These are phyloP conservation scores for Thelephora terrestris DNA, from an alignment of 1,284 basidiomycete genomes.

Conservation along the genomic window DNA sequence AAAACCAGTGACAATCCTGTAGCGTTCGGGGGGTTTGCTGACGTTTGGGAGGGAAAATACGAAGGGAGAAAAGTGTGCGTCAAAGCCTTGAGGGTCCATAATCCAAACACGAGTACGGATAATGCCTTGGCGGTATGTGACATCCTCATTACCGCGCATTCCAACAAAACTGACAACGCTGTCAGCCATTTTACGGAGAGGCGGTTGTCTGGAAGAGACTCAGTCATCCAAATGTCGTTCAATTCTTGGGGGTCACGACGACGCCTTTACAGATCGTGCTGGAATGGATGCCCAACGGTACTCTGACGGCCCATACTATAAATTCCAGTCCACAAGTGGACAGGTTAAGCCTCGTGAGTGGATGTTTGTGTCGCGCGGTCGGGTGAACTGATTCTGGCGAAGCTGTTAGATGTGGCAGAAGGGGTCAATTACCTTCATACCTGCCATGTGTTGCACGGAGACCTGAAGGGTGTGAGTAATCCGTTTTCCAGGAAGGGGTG, in stretches of 20 bases:
- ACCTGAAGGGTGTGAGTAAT: conserved; percentile 6
- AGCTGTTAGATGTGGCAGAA: conserved; percentile 7
- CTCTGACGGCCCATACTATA: not conserved
- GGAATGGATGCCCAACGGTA: not conserved
- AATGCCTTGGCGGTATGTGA: not conserved
- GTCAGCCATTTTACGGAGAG: conserved; percentile 2
- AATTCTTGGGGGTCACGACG: conserved; percentile 2
- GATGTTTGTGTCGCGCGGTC: not conserved
- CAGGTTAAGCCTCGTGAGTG: not conserved
- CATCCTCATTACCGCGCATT: not conserved
- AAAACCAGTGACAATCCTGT: not conserved
- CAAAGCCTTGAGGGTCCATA: not conserved
- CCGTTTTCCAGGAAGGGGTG: not conserved
- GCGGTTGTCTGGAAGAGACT: conserved; percentile 4
- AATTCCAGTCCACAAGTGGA: not conserved
- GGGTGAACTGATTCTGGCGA: too few relatives aligned
- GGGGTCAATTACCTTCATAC: conserved; percentile 8
- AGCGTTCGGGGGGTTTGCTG: conserved; percentile 4
- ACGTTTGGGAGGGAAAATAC: conserved; percentile 4
- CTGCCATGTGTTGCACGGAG: conserved; percentile 6
- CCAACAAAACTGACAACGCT: not conserved
- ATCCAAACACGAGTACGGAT: not conserved
- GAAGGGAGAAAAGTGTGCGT: not conserved
- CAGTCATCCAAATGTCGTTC: conserved; percentile 2
- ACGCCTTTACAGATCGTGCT: not conserved